phyloP scores from a whole-genome alignment of 169 alveolate genomes.

The Theileria sp. region DNA sequence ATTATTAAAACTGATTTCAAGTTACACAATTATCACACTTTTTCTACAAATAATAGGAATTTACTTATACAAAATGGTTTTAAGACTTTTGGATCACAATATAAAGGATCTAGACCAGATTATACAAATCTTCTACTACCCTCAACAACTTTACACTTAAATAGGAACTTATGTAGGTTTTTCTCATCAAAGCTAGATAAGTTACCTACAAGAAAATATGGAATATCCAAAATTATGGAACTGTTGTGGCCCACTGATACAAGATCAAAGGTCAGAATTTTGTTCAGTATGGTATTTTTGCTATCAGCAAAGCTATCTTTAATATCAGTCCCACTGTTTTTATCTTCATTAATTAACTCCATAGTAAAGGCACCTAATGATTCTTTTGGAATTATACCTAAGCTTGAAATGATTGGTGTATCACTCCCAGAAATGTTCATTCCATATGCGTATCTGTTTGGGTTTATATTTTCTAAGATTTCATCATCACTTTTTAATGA shows the following conservation, averaged over 20 bases:
- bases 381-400: conserved; percentile 8
- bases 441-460: conserved; percentile 40
- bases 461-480: conserved; percentile 28
- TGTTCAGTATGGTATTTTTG: conserved; percentile 48
- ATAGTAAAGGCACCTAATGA: conserved; percentile 11
- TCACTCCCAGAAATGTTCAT: conserved; percentile 27
- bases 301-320: conserved; percentile 33
- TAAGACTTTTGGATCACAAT: neutral
- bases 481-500: conserved; percentile 64
- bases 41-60: neutral
- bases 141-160: conserved; percentile 1
- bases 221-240: conserved; percentile 4
- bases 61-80: neutral
- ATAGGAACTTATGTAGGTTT: conserved; percentile 7
- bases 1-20: neutral
- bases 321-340: conserved; percentile 53
- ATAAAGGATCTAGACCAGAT: neutral
- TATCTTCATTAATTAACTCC: conserved; percentile 47
- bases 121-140: conserved; percentile 5
- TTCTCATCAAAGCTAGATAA: conserved; percentile 21
- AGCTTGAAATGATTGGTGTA: conserved; percentile 26
- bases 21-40: neutral
- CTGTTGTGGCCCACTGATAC: conserved; percentile 61
- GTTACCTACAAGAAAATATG: neutral
- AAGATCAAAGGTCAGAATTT: conserved; percentile 37